Base-by-base conservation (phyloP, 768 basidiomycete species). In the Russula olivacea region DNA sequence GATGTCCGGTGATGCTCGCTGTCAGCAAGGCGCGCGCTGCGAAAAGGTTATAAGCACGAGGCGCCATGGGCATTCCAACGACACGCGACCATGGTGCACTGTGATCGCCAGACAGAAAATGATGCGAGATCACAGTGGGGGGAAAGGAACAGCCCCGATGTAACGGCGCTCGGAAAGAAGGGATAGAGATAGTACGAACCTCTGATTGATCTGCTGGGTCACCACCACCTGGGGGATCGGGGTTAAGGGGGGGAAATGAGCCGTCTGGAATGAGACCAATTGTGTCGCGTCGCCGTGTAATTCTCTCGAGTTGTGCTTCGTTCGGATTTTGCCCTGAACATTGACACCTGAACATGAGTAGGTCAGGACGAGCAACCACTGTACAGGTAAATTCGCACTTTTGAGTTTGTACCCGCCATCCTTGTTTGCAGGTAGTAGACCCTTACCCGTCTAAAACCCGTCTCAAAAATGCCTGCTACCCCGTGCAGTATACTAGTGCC, bases 221-320 rank as follows among this genome's bases (percentile, higher is more conserved):
- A 60, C 65, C 64, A 23, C 65, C 64, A 25, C 30, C 21, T 21
- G 70, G 74, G 47, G 68, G 71, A 61, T 75, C 73, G 68, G 75
- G 70, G 61, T 68, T 69, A 55, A 76, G 69, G 6, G 74, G 70
- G 28, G 74, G 71, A 65, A 75, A 76, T 48, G 70, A 71, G 60
- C 74, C 75, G 40, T 76, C 73, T 19, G 75, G 74, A 34, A 73
- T 70, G n/a, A 68, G 52, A 21, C 67, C 65, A 32, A 68, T 55
- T 3, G 53, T 53, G 7, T 58, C 61, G 19, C 65, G n/a, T n/a
- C n/a, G n/a, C n/a, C 59, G 2, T 38, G 32, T 47, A 66, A 55
- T 2, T 66, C 67, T 21, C 59, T 59, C 12, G 58, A 58, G 10
- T 54, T 43, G 1, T 28, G 51, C 38, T 58, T 64, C 53, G 23